These are phyloP conservation scores for Candida chilensis DNA, from an alignment of 805 yeast species.

Conservation along the genomic window DNA sequence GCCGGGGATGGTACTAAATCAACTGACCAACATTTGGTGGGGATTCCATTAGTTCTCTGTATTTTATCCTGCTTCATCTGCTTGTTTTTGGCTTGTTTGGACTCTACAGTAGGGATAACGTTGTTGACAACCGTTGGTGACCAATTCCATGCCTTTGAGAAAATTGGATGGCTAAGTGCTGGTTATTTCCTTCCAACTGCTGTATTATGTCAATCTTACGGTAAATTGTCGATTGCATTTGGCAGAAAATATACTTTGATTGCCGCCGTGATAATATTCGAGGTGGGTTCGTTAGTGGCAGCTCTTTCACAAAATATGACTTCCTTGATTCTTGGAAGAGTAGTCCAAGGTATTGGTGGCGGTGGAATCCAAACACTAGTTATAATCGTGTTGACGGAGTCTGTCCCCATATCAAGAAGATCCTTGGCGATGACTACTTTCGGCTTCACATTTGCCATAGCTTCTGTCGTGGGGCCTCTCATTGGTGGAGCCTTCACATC, in stretches of 20 bases:
- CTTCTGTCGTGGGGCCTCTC: conserved; percentile 53
- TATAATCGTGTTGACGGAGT: conserved; percentile 47
- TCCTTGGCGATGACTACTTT: conserved; percentile 26
- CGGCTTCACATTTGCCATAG: conserved; percentile 35
- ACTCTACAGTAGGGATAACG: conserved; percentile 48
- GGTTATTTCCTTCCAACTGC: conserved; percentile 49
- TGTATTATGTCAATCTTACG: conserved; percentile 48
- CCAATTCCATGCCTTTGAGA: conserved; percentile 37
- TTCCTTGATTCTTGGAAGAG: conserved; percentile 63
- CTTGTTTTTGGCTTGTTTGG: too few relatives aligned
- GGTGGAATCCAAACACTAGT: conserved; percentile 56
- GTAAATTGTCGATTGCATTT: conserved; percentile 43
- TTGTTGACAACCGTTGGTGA: conserved; percentile 40
- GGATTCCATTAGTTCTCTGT: too few relatives aligned
- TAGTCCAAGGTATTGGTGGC: conserved; percentile 63
- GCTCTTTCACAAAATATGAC: conserved; percentile 48
- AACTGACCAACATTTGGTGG: conserved; percentile 26
- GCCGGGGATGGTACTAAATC: conserved; percentile 32
- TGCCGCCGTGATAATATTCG: conserved; percentile 42
- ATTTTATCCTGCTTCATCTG: too few relatives aligned
- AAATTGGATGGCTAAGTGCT: conserved; percentile 51
- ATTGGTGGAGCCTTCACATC: conserved; percentile 60
- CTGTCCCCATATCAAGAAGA: conserved; percentile 37
- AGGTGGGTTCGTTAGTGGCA: conserved; percentile 50
- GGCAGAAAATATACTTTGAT: conserved; percentile 49